These are phyloP conservation scores for Massarina eburnea DNA, from an alignment of 2,329 filamentous ascomycete species.

Conservation along the genomic window DNA sequence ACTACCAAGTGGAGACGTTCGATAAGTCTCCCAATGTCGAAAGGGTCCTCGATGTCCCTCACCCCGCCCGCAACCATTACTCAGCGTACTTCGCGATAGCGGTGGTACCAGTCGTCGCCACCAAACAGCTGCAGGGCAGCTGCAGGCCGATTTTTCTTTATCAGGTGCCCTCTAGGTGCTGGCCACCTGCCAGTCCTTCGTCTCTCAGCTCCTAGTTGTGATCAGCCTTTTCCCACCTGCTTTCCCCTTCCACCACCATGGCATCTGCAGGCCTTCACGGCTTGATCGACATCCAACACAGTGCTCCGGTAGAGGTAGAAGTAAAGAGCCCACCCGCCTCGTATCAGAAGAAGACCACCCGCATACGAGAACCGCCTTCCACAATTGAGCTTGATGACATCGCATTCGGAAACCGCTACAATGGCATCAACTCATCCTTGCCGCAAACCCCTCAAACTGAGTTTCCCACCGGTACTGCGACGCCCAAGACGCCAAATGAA, in stretches of 20 bases:
- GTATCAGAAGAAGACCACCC: constrained; percentile 25
- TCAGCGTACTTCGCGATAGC: constrained; percentile 23
- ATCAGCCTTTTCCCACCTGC: neutral
- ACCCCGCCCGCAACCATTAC: constrained; percentile 20
- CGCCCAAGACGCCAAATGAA: constrained; percentile 41
- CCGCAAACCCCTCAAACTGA: constrained; percentile 17
- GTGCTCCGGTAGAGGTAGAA: constrained; percentile 34
- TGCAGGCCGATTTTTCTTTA: constrained; percentile 6
- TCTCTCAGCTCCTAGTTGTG: neutral
- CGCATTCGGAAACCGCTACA: constrained; percentile 19
- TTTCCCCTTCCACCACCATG: constrained; percentile 27
- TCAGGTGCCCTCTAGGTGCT: neutral
- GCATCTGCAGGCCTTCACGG: constrained; percentile 40
- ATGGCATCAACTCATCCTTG: constrained; percentile 17
- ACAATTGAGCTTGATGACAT: constrained; percentile 41
- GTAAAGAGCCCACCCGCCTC: constrained; percentile 45
- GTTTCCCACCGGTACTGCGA: constrained; percentile 15
- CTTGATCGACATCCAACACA: constrained; percentile 47
- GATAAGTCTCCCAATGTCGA: neutral
- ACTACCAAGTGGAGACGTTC: neutral
- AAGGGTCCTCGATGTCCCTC: no score
- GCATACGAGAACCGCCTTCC: constrained; percentile 21
- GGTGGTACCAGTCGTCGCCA: constrained; percentile 9
- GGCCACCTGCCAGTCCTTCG: neutral
- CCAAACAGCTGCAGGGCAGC: no score